Conservation (phyloP, 1,284 basidiomycete genomes). For the Schizophyllum commune region DNA sequence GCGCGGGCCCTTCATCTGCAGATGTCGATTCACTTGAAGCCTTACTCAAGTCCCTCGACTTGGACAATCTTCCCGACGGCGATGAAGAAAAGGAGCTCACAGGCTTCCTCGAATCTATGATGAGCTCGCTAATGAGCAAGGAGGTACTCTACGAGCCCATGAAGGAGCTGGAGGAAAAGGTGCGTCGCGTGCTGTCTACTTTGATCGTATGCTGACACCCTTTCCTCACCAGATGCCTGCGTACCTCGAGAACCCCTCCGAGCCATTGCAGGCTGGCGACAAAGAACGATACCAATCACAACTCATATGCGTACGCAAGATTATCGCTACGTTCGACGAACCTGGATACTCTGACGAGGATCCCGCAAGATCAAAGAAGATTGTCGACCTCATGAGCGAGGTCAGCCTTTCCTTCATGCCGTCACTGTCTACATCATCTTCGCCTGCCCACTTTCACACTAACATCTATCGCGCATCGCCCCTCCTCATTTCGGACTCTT, state of each 20-base stretch:
- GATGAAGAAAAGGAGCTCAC: conserved; percentile 59
- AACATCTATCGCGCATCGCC: conserved; percentile 1
- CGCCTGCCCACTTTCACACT: not conserved
- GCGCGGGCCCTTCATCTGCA: conserved; percentile 19
- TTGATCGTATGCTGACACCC: not conserved
- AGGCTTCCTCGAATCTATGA: conserved; percentile 83
- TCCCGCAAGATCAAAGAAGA: conserved; percentile 30
- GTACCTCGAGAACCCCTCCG: conserved; percentile 57
- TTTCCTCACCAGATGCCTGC: conserved; percentile 60
- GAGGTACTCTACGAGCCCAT: conserved; percentile 91
- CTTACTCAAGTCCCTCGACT: conserved; percentile 26
- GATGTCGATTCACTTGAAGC: conserved; percentile 36
- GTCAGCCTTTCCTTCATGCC: conserved; percentile 25
- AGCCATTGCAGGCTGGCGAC: conserved; percentile 50
- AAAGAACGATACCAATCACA: conserved; percentile 67
- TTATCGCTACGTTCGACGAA: conserved; percentile 72
- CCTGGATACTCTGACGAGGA: conserved; percentile 60
- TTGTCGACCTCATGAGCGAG: conserved; percentile 74
- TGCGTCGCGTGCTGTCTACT: conserved; percentile 19
- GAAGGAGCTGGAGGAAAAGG: conserved; percentile 83
- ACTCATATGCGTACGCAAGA: conserved; percentile 51
- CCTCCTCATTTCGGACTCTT: not conserved
- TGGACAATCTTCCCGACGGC: conserved; percentile 8
- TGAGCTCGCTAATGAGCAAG: conserved; percentile 91
- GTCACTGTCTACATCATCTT: not conserved